A percentile compares a stretch with the other conserved stretches of the same genome.
These are phyloP conservation scores for Flaveria linearis DNA, from an alignment of 129 eudicot species.

Conservation along the genomic window DNA sequence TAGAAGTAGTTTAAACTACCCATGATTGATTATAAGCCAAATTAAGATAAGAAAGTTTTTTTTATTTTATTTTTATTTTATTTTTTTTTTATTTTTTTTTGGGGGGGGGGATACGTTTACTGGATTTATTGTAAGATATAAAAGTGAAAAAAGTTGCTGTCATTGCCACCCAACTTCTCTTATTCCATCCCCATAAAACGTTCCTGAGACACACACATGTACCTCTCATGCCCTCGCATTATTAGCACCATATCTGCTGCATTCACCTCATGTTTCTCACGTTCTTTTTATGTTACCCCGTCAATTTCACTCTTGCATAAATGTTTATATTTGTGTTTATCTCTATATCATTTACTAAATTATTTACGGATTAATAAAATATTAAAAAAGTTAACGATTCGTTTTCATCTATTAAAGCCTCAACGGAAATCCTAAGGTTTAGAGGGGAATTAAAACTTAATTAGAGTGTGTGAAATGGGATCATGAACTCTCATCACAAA, in stretches of 20 bases:
- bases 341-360: too few species aligned
- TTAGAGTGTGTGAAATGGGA: too few species aligned
- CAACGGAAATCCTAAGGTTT: too few species aligned
- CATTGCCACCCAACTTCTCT: slow-evolving; percentile 7
- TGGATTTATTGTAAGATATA: not conserved
- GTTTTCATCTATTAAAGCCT: not conserved
- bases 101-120: too few species aligned
- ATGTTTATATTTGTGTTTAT: too few species aligned
- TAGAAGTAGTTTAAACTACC: too few species aligned
- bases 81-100: too few species aligned
- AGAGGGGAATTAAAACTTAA: too few species aligned
- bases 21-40: too few species aligned
- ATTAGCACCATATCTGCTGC: slow-evolving; percentile 13
- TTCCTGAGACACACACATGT: slow-evolving; percentile 21
- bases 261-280: slow-evolving; percentile 33
- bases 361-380: not conserved
- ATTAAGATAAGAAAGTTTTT: too few species aligned
- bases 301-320: slow-evolving; percentile 10
- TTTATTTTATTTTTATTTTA: too few species aligned
- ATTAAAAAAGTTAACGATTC: not conserved
- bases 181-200: slow-evolving; percentile 24
- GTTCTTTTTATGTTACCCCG: slow-evolving; percentile 12
- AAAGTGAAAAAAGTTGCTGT: slow-evolving; percentile 16
- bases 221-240: slow-evolving; percentile 22
- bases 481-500: too few species aligned